Base-by-base conservation (phyloP, 768 basidiomycete genomes). In the Neoboletus brunneissimus region DNA sequence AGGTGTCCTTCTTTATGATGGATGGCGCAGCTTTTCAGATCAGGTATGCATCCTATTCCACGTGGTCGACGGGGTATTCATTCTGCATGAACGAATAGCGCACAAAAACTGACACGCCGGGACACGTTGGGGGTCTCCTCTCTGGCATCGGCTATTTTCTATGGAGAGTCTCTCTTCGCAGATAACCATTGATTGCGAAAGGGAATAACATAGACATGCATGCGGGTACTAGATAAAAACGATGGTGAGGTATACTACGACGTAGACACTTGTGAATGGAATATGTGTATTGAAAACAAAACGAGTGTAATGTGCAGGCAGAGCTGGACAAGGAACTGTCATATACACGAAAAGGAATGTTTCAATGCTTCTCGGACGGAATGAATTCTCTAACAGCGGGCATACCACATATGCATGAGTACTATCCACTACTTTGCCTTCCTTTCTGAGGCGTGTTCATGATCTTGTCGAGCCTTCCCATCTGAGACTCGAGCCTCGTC, bases 401-500 rank as follows among this genome's bases (percentile, higher is more conserved):
- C 25, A 42, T 31, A 42, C 27, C 29, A 45, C 25, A 31, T 37
- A 22, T 27, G 27, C 29, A 46, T 9, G 6, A 8, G 22, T 22
- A 42, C 34, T 51, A 59, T 55, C 53, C 64, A 29, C 54, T 58
- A n/a, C 51, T 44, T 37, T 58, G 49, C 41, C 57, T 67, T 15
- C 53, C 55, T 50, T 60, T 80, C 56, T 82, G 79, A 29, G 90
- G 90, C 6, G 89, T 89, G 62, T 86, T 88, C 61, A 85, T 89
- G 52, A 89, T 80, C 53, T 83, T 85, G 70, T 92, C 91, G 63
- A 94, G 76, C 60, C 91, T 80, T 57, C 82, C 79, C 77, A 94
- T 88, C 73, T 91, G 91, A 61, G 85, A 86, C 75, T 88, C 84
- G 57, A 93, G 76, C 63, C 83, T 87, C 49, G 86, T 83, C 66